Base-by-base conservation (phyloP, 805 yeast genomes). In the Kodamaea kaohsiungensis region DNA sequence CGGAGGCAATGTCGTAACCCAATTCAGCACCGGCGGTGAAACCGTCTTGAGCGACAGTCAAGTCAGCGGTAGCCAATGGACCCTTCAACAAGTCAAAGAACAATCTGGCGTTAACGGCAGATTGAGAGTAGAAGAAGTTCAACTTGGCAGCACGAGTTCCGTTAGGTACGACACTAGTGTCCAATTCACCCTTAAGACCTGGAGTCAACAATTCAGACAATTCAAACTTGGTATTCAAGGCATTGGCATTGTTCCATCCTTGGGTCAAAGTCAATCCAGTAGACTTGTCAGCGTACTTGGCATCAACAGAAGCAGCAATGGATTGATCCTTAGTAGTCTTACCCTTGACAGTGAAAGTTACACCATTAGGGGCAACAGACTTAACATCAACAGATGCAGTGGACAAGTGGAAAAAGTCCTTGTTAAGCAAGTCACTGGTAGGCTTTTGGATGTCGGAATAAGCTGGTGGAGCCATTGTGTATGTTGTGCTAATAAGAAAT, bases 181-280 rank as follows among this genome's bases (percentile, higher is more conserved):
- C 86, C 69, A 95, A 80, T 77, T 92, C 97, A 65, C 95, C 87
- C 81, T 91, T 93, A 68, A 95, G 84, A 66, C 98, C 98, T 66
- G 96, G 96, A 58, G 97, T 88, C 77, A 93, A 83, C 66, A 91
- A 88, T 75, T 92, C 96, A 56, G 87, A 82, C 67, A 95, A 83
- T 81, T 93, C 98, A 65, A 95, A 82, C 83, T 91, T 93, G 79
- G 98, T 89, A 81, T 85, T 88, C 71, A 95, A 80, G 61, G 88
- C 83, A 76, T 93, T 93, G 75, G 96, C 87, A 66, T 96, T 90
- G 80, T 92, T 87, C 97, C 98, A 92, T 71, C 97, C 97, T 82
- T 95, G 98, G 64, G 97, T 91, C 70, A 95, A 79, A 61, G 97
- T 85, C 69, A 95, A 81, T 61, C 98, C 98, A 59, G 95, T 80